Evolutionary conservation across 2,329 filamentous ascomycete species (phyloP), one percentile per base, ranked within the genome.

Genomic region (Botryotinia convoluta): DNA sequence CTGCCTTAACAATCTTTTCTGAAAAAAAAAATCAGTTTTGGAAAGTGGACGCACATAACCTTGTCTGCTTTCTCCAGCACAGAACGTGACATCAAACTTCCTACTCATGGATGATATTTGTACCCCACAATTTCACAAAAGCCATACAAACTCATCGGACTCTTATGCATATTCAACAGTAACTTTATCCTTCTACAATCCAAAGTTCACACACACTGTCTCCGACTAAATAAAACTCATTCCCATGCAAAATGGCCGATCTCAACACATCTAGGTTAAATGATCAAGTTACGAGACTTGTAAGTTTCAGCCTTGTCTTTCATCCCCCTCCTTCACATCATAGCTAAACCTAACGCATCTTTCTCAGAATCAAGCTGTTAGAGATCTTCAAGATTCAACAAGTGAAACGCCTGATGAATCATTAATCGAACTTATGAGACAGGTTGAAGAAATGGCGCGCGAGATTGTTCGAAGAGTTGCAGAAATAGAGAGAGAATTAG

Each of bases 301-400:
- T 62, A 42, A 62, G 60, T 20, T 54, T n/a, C 3, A 18, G 12
- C 7, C 14, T n/a, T 26, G 10, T 39, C 35, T 7, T 59, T 32
- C 16, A 1, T 14, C 1, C 22, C 0, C 3, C 1, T n/a, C 6
- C 14, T 14, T 37, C 7, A 18, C 6, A 16, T n/a, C 22, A 61
- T 0, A 61, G n/a, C 12, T n/a, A n/a, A 39, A 22, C 7, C 22
- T 54, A 26, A 61, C 7, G 4, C 2, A 4, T 16, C 22, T n/a
- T 39, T 2, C 12, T 8, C 35, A 54, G 51, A 16, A 29, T 54
- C 22, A 37, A 39, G 32, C 22, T 18, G 51, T 7, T 7, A 8
- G 10, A 39, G 59, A 26, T 37, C 26, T 16, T 14, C 12, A 39
- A 16, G 35, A 9, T 2, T n/a, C 32, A 7, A 37, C 20, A 37